Evolutionary conservation across 208 protist genomes (phyloP), one percentile per base, ranked within the genome.

Genomic region (Leishmania turanica): DNA sequence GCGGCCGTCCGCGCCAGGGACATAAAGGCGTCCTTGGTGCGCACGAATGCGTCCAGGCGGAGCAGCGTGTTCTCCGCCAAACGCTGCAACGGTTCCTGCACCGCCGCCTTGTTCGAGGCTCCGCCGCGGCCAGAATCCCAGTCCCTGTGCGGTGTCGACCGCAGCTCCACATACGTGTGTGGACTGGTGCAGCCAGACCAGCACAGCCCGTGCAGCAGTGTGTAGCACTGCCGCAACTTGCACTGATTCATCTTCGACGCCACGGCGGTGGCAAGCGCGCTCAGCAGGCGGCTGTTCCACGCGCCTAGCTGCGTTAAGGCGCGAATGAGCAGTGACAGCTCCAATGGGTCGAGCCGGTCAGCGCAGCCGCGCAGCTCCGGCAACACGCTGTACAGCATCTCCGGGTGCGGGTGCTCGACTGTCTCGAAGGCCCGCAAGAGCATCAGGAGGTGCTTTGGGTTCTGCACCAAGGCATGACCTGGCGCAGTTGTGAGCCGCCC

Each of bases 341-440:
- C 88, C 77, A 97, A 73, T 51, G 91, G 91, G 53, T 92, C 87
- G 77, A 97, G 87, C 31, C 71, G 49, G 11, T 56, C 60, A 40
- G 91, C 86, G 49, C 90, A 83, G 62, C 85, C 79, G 24, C 85
- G 84, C 27, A 94, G 81, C 24, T 90, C 75, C 1, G 88, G 90
- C 53, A 97, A 75, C 42, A 96, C 24, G 79, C 89, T 87, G 79
- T 93, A 93, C 42, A 96, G 81, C 68, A 97, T 84, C n/a, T 84
- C 81, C 58, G 80, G 53, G 77, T 86, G 86, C 77, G 86, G 45
- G 78, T 71, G 68, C 82, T 80, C 53, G 9, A 88, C 86, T 27
- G 77, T 82, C 69, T 95, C 94, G 79, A 93, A 96, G 51, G 85
- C 87, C 81, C 93, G 94, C 4, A 97, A 77, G n/a, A 97, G 88